Conservation (phyloP, 2,329 filamentous ascomycete genomes). For the Bipolaris zeicola region DNA sequence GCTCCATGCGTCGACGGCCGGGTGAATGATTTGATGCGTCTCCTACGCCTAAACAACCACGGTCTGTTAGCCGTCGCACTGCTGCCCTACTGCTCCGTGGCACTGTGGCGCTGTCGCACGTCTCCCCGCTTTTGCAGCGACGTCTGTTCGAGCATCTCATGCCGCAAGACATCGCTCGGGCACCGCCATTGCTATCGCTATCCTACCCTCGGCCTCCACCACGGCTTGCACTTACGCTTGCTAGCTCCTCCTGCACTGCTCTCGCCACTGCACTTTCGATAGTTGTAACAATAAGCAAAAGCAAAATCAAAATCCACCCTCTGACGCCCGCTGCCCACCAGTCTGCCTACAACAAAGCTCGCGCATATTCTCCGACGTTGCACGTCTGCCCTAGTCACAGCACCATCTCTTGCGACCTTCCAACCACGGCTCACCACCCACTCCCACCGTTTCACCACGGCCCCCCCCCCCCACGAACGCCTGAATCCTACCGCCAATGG, state of each 20-base stretch:
- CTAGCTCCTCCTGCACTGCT: too few relatives aligned
- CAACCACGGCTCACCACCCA: background rate
- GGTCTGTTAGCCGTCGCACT: conserved; percentile 6
- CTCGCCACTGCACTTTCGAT: too few relatives aligned
- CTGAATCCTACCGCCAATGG: background rate
- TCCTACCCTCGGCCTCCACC: background rate
- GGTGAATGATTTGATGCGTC: background rate
- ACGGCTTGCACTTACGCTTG: background rate
- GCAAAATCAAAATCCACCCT: background rate
- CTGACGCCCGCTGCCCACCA: background rate
- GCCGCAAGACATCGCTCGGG: background rate
- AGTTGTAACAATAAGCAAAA: background rate
- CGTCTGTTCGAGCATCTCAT: conserved; percentile 2
- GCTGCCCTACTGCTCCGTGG: conserved; percentile 7
- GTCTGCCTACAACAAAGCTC: background rate
- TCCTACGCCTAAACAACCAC: conserved; percentile 1
- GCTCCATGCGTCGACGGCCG: background rate
- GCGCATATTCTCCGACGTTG: conserved; percentile 20
- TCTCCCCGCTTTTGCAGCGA: conserved; percentile 11
- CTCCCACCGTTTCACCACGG: background rate
- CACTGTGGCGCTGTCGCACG: conserved; percentile 1
- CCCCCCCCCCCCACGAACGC: background rate
- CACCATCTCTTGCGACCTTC: background rate
- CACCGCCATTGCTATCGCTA: background rate
- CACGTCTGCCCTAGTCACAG: background rate